phyloP scores from a whole-genome alignment of 208 protist genomes.

The Tritrichomonas foetus region DNA sequence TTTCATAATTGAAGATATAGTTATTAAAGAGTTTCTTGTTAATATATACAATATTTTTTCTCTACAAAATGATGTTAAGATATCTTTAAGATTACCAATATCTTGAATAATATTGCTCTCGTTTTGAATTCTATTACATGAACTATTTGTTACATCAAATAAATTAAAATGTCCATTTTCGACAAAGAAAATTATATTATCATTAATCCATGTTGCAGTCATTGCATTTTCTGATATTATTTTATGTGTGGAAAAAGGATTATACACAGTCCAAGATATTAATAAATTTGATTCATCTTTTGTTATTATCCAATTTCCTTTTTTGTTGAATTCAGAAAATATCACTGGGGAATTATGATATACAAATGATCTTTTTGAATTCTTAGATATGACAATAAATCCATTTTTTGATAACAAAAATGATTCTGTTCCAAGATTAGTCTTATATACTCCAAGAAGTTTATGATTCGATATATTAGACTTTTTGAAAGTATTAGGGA shows the following conservation, averaged over 20 bases:
- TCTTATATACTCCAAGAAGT: neutral
- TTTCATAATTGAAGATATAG: too few species aligned
- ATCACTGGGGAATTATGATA: neutral
- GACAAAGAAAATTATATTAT: too few species aligned
- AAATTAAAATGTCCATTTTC: too few species aligned
- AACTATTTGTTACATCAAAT: too few species aligned
- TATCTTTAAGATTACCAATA: too few species aligned
- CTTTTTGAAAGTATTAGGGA: neutral
- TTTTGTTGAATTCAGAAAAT: neutral
- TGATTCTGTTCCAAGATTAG: conserved; percentile 18
- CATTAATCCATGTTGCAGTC: neutral
- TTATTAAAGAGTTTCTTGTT: too few species aligned
- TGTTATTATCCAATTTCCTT: neutral
- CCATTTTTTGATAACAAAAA: neutral
- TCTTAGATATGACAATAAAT: neutral
- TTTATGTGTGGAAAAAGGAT: neutral
- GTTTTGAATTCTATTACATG: too few species aligned
- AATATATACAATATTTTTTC: too few species aligned
- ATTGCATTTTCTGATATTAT: neutral
- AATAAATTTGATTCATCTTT: neutral
- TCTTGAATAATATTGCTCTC: too few species aligned
- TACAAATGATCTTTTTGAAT: neutral
- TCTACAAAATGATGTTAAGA: too few species aligned
- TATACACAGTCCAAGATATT: neutral
- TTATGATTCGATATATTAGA: too few species aligned